A percentile compares a stretch with the other conserved stretches of the same genome.
Evolutionary conservation across 1,139 yeast genomes (phyloP).

Genomic region (Hyphopichia pseudoburtonii): DNA sequence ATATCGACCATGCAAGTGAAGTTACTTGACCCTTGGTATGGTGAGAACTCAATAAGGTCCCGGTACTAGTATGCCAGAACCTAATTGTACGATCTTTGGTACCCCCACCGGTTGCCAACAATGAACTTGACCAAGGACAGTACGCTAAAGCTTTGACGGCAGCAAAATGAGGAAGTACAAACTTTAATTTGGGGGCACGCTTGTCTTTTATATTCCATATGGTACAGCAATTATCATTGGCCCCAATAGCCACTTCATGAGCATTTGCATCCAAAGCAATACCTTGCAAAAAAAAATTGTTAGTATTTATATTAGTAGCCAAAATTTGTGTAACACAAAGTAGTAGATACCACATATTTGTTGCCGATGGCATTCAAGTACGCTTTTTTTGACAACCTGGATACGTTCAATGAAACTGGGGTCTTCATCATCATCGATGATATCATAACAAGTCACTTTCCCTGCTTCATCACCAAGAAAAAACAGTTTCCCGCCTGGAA

Average conservation of each 20-base stretch:
- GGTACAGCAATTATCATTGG: constrained; percentile 69
- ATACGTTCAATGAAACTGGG: no score
- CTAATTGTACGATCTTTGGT: constrained; percentile 48
- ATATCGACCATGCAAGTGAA: constrained; percentile 71
- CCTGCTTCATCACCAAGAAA: constrained; percentile 75
- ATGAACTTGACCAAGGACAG: constrained; percentile 44
- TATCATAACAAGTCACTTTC: constrained; percentile 46
- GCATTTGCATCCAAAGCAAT: constrained; percentile 51
- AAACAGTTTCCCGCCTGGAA: constrained; percentile 42
- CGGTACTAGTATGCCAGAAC: constrained; percentile 83
- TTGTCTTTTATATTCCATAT: constrained; percentile 59
- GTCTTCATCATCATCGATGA: no score
- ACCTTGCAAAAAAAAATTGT: constrained; percentile 38
- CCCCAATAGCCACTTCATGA: constrained; percentile 64
- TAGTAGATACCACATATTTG: constrained; percentile 62
- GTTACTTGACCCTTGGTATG: constrained; percentile 76
- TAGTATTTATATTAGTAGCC: constrained; percentile 6
- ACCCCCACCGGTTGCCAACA: constrained; percentile 49
- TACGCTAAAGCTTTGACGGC: constrained; percentile 47
- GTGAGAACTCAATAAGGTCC: constrained; percentile 58
- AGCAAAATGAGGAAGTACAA: constrained; percentile 43
- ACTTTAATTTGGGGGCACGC: constrained; percentile 41
- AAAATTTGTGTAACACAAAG: no score
- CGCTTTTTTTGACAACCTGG: no score
- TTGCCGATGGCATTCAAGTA: constrained; percentile 58